Percentiles rank a stretch among this genome's conserved stretches.
phyloP scores from a whole-genome alignment of 129 eudicot genomes.

The Saposhnikovia divaricata region DNA sequence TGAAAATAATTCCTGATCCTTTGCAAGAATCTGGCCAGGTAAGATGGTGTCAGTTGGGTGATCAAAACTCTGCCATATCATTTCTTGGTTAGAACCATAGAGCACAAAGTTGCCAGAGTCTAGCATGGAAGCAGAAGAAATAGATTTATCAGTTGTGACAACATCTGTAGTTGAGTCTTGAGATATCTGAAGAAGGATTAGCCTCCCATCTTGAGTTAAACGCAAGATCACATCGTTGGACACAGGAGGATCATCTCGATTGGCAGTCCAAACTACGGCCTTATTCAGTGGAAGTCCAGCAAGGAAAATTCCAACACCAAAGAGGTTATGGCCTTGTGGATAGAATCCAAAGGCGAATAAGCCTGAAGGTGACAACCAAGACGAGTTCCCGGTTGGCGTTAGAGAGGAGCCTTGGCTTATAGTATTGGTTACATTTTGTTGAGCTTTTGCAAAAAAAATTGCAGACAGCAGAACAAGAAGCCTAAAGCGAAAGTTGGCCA shows the following conservation, averaged over 20 bases:
- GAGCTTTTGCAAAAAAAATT: conserved; percentile 2
- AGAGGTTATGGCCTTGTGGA: background rate
- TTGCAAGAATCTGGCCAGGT: conserved; percentile 11
- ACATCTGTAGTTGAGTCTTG: conserved; percentile 2
- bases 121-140: conserved; percentile 13
- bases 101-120: conserved; percentile 17
- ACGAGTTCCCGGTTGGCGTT: conserved; percentile 11
- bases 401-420: conserved; percentile 16
- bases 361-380: conserved; percentile 15
- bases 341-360: conserved; percentile 18
- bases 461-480: background rate
- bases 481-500: background rate
- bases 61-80: conserved; percentile 11
- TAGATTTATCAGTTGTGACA: background rate
- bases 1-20: background rate
- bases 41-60: conserved; percentile 18
- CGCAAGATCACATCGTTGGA: background rate
- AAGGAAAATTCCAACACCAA: conserved; percentile 3
- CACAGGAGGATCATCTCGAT: conserved; percentile 13
- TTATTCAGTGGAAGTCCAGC: background rate
- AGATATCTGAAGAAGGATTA: background rate
- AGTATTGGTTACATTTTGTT: conserved; percentile 4
- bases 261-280: conserved; percentile 16
- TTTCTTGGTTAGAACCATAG: background rate
- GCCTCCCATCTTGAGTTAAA: background rate